Base-by-base conservation (phyloP, 202 grass and related monocot species). In the Zoysia matrella region DNA sequence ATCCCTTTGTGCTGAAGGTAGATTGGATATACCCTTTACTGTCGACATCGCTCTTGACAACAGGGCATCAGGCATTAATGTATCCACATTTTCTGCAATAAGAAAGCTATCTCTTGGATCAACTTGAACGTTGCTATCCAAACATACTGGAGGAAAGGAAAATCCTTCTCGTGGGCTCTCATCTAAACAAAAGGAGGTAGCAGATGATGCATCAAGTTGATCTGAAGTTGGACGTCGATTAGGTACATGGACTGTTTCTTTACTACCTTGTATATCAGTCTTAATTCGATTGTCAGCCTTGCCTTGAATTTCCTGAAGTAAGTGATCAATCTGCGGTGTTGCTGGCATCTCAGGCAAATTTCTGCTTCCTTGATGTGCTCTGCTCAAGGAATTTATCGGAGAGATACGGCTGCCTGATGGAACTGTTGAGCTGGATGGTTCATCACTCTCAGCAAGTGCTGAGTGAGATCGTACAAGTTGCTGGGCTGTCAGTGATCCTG, bases 101-200 rank as follows among this genome's bases (percentile, higher is more conserved):
- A 93, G 91, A 75, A 88, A 87, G 81, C 81, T 93, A 45, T 94
- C 87, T 79, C 96, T 91, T 58, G 87, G 83, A 86, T 99, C 91
- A 83, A 94, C 88, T 89, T 88, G 96, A 79, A 82, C 60, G 87
- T 86, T 90, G 77, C 81, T 88, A 81, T 94, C 91, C 55, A 94
- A 82, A 91, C 86, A 94, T 80, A 90, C 76, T 30, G 89, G 83
- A 52, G 89, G 91, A 78, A 99, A 83, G 40, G 89, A 91, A 84
- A 94, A 94, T 6, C 90, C 86, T 78, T 94, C 94, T 75, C 88
- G 88, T 67, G 85, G 81, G 13, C 86, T 94, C 76, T 93, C 93
- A 67, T 99, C 96, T 75, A 99, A 79, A 87, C 96, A 99, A 75
- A 96, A 99, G 11, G 93, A 99, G 36, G 92, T 99, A 8, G 96